These are phyloP conservation scores for Bathelium albidoporum DNA, from an alignment of 495 filamentous ascomycete genomes.

Conservation along the genomic window DNA sequence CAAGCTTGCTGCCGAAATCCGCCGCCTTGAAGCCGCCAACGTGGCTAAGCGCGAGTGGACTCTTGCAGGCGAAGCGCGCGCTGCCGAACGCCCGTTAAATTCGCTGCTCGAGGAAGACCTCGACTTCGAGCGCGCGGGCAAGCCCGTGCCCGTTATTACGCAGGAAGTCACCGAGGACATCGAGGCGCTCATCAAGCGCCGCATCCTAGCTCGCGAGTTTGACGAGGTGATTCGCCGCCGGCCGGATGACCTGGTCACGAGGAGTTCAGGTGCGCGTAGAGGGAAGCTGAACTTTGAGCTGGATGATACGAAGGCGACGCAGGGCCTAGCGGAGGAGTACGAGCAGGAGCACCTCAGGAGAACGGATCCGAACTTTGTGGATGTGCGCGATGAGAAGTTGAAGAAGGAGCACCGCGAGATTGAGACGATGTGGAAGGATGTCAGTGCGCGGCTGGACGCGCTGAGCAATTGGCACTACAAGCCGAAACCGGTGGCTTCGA, in stretches of 20 bases:
- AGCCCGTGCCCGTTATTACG: slow-evolving; percentile 88
- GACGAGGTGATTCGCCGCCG: slow-evolving; percentile 82
- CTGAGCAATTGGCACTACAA: slow-evolving; percentile 93
- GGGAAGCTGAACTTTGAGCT: slow-evolving; percentile 56
- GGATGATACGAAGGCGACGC: slow-evolving; percentile 74
- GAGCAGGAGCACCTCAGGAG: slow-evolving; percentile 80
- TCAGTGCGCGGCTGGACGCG: slow-evolving; percentile 71
- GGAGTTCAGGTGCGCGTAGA: slow-evolving; percentile 45
- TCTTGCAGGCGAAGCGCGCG: slow-evolving; percentile 78
- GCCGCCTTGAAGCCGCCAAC: slow-evolving; percentile 75
- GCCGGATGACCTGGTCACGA: slow-evolving; percentile 53
- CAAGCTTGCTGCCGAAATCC: slow-evolving; percentile 78
- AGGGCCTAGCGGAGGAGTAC: slow-evolving; percentile 85
- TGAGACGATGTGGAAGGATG: slow-evolving; percentile 68
- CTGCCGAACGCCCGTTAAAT: slow-evolving; percentile 71
- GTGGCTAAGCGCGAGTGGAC: slow-evolving; percentile 90
- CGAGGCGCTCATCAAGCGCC: slow-evolving; percentile 86
- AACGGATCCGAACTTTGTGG: slow-evolving; percentile 71
- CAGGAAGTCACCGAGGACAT: slow-evolving; percentile 88
- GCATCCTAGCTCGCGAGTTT: slow-evolving; percentile 83
- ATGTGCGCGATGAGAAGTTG: slow-evolving; percentile 69
- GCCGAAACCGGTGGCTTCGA: slow-evolving; percentile 68
- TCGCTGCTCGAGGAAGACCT: slow-evolving; percentile 90
- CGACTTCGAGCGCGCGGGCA: slow-evolving; percentile 92
- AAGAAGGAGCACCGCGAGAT: slow-evolving; percentile 80